Evolutionary conservation across 768 basidiomycete species (phyloP).

Genomic region (Rhodotorula diobovata): DNA sequence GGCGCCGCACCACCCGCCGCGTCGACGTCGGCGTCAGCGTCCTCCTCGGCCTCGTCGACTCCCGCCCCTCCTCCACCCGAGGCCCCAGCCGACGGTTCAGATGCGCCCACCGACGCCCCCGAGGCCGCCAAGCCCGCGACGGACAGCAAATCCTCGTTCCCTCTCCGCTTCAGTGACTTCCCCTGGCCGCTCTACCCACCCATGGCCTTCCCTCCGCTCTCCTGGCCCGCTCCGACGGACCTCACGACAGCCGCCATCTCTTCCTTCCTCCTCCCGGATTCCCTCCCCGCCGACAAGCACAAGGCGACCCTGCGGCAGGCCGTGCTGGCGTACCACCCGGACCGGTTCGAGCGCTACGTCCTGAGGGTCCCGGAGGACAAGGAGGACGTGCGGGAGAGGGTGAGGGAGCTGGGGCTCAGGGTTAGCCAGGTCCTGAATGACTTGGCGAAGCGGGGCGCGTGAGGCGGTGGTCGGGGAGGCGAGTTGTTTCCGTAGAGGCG

Average conservation of each 20-base stretch:
- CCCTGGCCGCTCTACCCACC: conserved; percentile 38
- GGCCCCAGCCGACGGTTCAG: background rate
- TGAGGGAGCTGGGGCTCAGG: conserved; percentile 37
- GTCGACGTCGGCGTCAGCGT: background rate
- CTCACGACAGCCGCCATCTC: conserved; percentile 17
- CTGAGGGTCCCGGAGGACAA: conserved; percentile 30
- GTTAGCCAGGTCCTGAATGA: conserved; percentile 35
- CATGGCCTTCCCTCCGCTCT: conserved; percentile 32
- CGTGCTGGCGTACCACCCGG: conserved; percentile 42
- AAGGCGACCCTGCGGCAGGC: conserved; percentile 37
- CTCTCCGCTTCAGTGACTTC: conserved; percentile 39
- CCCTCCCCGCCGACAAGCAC: conserved; percentile 13
- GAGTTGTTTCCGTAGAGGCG: background rate
- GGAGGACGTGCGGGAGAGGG: conserved; percentile 31
- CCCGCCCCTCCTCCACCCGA: background rate
- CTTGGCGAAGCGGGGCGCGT: conserved; percentile 10
- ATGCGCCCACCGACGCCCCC: background rate
- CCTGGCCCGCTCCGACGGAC: conserved; percentile 24
- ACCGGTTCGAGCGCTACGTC: conserved; percentile 41
- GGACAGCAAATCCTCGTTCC: background rate
- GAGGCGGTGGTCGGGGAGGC: background rate
- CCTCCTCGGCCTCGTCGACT: background rate
- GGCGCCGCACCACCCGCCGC: background rate
- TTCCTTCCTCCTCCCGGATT: conserved; percentile 28
- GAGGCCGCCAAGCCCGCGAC: background rate